Evolutionary conservation across 495 filamentous ascomycete species (phyloP), one percentile per base, ranked within the genome.

Genomic region (Neurospora tetraspora): DNA sequence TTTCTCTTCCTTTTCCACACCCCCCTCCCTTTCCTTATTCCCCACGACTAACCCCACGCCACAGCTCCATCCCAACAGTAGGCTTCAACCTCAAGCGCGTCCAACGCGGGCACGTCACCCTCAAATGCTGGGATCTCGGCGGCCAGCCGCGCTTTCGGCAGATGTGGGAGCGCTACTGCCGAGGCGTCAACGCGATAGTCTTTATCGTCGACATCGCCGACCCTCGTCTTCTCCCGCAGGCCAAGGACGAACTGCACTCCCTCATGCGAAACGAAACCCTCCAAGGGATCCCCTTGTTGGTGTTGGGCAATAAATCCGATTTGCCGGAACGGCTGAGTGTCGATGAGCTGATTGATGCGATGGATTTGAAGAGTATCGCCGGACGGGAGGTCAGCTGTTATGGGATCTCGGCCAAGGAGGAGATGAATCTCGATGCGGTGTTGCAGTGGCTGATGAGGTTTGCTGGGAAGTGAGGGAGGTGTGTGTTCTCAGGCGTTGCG

Each of bases 121-220:
- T 99, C 80, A 98, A 98, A 86, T 99, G 95, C 80, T 99, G 96
- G 96, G 96, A 99, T 85, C 87, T 99, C 75, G 96, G 96, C 73
- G 96, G 96, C 36, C 96, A 99, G 85, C 95, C 95, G 78, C 89
- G 96, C 75, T 99, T 98, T 83, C 92, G 96, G 75, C 91, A 93
- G 73, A 99, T 99, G 96, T 99, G 96, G 96, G 96, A 98, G 86
- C 87, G 96, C 77, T 99, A 99, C 82, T 99, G 96, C 84, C 92
- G 94, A 68, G 94, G 94, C 47, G 96, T 98, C 74, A 97, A 97
- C 82, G 96, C 96, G 74, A 98, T 99, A 76, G 94, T 99, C 70
- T 99, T 97, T 83, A 97, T 99, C 82, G 70, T 83, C 72, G 94
- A 97, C 79, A 93, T 94, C 70, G 93, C 94, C 73, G 94, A 97